Evolutionary conservation across 345 rosid genomes (phyloP).

Genomic region (Garcia nutans): DNA sequence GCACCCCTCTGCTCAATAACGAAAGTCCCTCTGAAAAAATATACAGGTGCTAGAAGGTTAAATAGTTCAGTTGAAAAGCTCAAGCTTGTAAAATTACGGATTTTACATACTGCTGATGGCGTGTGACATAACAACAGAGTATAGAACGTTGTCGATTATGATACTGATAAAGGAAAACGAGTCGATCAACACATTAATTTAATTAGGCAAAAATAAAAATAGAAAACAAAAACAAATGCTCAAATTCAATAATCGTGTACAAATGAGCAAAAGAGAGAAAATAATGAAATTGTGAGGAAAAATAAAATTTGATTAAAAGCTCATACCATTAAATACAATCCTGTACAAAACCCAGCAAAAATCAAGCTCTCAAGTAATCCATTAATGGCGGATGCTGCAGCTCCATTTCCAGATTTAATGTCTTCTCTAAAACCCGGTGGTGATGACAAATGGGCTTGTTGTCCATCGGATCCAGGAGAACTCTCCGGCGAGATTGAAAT

Average conservation of each 20-base stretch:
- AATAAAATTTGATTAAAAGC: slow-evolving; percentile 2
- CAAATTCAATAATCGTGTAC: slow-evolving; percentile 43
- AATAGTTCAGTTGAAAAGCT: too few relatives aligned
- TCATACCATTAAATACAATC: slow-evolving; percentile 54
- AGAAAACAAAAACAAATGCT: too few relatives aligned
- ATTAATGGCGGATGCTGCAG: not conserved
- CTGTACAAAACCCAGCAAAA: slow-evolving; percentile 52
- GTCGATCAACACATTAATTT: too few relatives aligned
- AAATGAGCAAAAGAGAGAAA: slow-evolving; percentile 16
- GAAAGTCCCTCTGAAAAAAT: too few relatives aligned
- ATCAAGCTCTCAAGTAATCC: slow-evolving; percentile 9
- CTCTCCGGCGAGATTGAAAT: slow-evolving; percentile 47
- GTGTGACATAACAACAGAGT: too few relatives aligned
- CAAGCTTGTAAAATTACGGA: too few relatives aligned
- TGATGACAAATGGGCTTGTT: slow-evolving; percentile 40
- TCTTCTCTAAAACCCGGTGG: slow-evolving; percentile 47
- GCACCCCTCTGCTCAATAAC: too few relatives aligned
- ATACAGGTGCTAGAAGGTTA: too few relatives aligned
- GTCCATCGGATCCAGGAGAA: slow-evolving; percentile 31
- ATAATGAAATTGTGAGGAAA: slow-evolving; percentile 14
- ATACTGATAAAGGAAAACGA: too few relatives aligned
- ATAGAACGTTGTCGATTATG: too few relatives aligned
- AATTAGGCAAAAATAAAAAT: too few relatives aligned
- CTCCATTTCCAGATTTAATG: slow-evolving; percentile 34
- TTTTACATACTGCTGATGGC: too few relatives aligned